Conservation (phyloP, 2,329 filamentous ascomycete genomes). For the Pyricularia grisea region DNA sequence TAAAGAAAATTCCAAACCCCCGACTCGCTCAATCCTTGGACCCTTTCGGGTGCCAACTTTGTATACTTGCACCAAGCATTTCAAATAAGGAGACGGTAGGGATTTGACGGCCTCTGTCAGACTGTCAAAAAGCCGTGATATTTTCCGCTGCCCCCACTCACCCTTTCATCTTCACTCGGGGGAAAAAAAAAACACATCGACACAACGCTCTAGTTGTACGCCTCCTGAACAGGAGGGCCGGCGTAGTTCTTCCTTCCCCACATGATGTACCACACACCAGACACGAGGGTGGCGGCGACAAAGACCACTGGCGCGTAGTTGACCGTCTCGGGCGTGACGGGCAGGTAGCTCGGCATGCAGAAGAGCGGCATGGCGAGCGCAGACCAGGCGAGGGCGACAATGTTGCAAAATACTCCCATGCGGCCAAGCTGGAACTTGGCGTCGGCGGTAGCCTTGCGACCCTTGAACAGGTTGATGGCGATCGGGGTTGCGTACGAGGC, state of each 20-base stretch:
- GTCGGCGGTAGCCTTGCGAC: conserved; percentile 2
- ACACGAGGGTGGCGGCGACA: conserved; percentile 51
- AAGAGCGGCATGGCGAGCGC: conserved; percentile 61
- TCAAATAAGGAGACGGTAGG: background rate
- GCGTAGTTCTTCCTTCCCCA: conserved; percentile 64
- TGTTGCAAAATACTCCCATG: conserved; percentile 6
- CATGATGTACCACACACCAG: conserved; percentile 56
- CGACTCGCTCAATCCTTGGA: background rate
- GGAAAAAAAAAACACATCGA: background rate
- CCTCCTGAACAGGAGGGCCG: conserved; percentile 33
- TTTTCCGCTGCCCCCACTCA: background rate
- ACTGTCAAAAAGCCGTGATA: background rate
- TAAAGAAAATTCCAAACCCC: background rate
- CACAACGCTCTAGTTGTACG: conserved; percentile 12
- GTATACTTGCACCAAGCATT: background rate
- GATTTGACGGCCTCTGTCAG: background rate
- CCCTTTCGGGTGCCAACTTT: background rate
- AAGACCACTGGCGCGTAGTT: conserved; percentile 74
- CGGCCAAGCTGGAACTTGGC: conserved; percentile 4
- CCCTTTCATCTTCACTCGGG: background rate
- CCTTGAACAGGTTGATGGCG: conserved; percentile 2
- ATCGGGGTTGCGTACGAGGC: conserved; percentile 57
- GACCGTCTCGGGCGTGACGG: conserved; percentile 48
- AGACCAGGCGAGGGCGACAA: conserved; percentile 42
- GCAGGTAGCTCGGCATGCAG: conserved; percentile 60